phyloP scores from a whole-genome alignment of 768 basidiomycete species.

The Aureoboletus auriporus region DNA sequence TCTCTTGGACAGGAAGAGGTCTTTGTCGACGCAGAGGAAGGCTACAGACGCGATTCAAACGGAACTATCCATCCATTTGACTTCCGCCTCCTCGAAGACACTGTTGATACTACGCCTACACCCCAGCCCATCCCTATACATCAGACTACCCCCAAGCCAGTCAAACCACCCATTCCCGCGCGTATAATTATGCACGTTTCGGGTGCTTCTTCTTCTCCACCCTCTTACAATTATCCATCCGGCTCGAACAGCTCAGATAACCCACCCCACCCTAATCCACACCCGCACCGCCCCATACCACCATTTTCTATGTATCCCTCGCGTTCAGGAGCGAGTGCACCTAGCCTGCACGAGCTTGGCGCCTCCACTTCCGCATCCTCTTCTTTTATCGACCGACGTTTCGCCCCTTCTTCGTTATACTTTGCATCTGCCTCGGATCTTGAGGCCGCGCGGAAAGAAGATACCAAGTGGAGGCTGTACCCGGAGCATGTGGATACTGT shows the following conservation, averaged over 20 bases:
- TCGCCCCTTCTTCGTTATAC: conserved; percentile 42
- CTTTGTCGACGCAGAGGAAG: conserved; percentile 28
- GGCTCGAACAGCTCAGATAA: conserved; percentile 17
- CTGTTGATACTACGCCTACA: conserved; percentile 3
- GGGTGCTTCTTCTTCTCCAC: conserved; percentile 20
- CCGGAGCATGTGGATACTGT: conserved; percentile 30
- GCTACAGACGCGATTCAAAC: conserved; percentile 16
- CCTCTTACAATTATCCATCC: conserved; percentile 20
- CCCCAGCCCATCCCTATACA: not conserved
- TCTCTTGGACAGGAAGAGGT: conserved; percentile 26
- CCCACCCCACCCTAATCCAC: conserved; percentile 5
- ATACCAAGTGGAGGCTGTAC: conserved; percentile 10
- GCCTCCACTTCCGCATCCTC: conserved; percentile 36
- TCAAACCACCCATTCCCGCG: conserved; percentile 22
- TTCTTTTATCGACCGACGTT: conserved; percentile 51
- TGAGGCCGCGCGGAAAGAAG: conserved; percentile 19
- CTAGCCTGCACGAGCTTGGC: conserved; percentile 26
- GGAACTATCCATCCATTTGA: conserved; percentile 23
- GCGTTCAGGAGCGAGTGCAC: conserved; percentile 13
- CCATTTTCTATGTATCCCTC: conserved; percentile 6
- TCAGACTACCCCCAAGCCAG: conserved; percentile 1
- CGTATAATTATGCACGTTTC: conserved; percentile 11
- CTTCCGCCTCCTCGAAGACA: conserved; percentile 13
- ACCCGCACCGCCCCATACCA: conserved; percentile 10
- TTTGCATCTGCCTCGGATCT: conserved; percentile 32